phyloP scores from a whole-genome alignment of 2,329 filamentous ascomycete genomes.

The Pezicula rhizophila region DNA sequence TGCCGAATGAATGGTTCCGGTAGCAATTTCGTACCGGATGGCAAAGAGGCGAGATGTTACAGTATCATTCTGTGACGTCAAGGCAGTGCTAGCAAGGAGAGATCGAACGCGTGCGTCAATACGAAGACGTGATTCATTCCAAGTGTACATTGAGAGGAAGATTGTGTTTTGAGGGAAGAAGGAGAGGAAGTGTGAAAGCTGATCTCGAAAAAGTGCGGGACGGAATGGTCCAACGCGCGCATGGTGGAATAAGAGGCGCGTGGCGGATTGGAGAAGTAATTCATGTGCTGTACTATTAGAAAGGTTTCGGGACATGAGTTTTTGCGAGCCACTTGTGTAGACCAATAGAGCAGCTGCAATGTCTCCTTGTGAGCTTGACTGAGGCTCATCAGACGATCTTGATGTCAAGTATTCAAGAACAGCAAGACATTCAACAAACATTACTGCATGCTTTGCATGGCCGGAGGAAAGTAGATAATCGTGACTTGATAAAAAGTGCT shows the following conservation, averaged over 20 bases:
- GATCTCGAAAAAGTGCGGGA: constrained; percentile 56
- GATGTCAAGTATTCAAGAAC: constrained; percentile 59
- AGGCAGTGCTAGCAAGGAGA: constrained; percentile 42
- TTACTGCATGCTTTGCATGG: constrained; percentile 40
- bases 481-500: constrained; percentile 46
- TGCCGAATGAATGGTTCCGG: constrained; percentile 43
- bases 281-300: constrained; percentile 44
- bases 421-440: constrained; percentile 55
- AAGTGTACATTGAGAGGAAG: constrained; percentile 67
- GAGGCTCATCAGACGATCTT: constrained; percentile 33
- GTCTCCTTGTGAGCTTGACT: constrained; percentile 45
- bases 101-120: constrained; percentile 73
- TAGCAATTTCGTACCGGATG: constrained; percentile 47
- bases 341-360: constrained; percentile 43
- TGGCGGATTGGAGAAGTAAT: constrained; percentile 61
- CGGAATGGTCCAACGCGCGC: constrained; percentile 58
- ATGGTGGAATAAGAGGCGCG: constrained; percentile 60
- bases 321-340: constrained; percentile 36
- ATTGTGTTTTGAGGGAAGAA: constrained; percentile 71
- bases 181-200: constrained; percentile 53
- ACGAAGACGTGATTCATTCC: constrained; percentile 65
- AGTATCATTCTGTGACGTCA: constrained; percentile 27
- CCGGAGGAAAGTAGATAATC: constrained; percentile 50
- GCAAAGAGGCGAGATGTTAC: constrained; percentile 48
- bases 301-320: constrained; percentile 34